Evolutionary conservation across 2,329 filamentous ascomycete species (phyloP), one percentile per base, ranked within the genome.

Genomic region (Pseudocercospora pini-densiflorae): DNA sequence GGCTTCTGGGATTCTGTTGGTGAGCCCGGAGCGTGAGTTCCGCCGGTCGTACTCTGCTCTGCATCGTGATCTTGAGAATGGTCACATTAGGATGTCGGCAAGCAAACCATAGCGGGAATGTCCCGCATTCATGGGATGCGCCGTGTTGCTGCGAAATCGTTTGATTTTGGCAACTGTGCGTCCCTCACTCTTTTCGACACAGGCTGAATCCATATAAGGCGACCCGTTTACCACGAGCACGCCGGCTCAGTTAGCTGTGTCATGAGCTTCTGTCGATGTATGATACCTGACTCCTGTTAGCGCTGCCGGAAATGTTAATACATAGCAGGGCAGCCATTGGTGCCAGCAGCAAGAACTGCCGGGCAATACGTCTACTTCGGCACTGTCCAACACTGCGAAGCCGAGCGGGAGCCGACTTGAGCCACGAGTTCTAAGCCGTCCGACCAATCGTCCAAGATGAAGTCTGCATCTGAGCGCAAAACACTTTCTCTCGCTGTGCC

Each of bases 261-360:
- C 33, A 14, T 36, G 33, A 36, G 33, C 12, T 21, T 49, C 23
- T 23, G 49, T 16, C 21, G 14, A 54, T 27, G 14, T 21, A 29
- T 8, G 14, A 54, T 54, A 24, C 24, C 23, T 54, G 49, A 29
- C 49, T 54, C 7, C 24, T 27, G 5, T 14, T 31, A 24, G 49
- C 23, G 24, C 49, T 29, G 24, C 49, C 19, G 9, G 14, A 29
- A 24, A 27, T 24, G 49, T 29, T 54, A 27, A 6, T 21, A 51
- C n/a, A 8, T 51, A 27, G 49, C 49, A 19, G 23, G 49, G 49
- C 19, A 27, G 23, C 23, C 49, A 29, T 29, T 53, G 49, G 19
- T 23, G 49, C 19, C 24, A 54, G 49, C 49, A 29, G 49, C 9
- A 54, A 54, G 49, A 54, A 54, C 23, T 54, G 49, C 49, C 49